Evolutionary conservation across 2,329 filamentous ascomycete species (phyloP).

Genomic region (Apiospora kogelbergensis): DNA sequence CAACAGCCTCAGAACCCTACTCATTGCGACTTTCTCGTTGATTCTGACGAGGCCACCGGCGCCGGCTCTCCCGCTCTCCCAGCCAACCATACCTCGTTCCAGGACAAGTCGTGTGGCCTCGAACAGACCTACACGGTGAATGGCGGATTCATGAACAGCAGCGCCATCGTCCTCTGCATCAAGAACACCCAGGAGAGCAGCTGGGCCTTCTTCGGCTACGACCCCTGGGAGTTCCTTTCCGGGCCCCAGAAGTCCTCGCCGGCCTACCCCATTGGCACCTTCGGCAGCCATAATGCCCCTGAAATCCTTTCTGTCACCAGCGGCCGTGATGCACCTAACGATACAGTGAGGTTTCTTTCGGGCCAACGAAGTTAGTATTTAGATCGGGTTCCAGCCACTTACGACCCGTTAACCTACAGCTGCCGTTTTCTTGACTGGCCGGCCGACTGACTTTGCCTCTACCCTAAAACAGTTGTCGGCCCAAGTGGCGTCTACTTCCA

Average conservation of each 20-base stretch:
- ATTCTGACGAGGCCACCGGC: neutral
- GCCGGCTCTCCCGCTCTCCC: neutral
- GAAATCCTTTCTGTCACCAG: neutral
- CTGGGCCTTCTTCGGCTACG: constrained; percentile 7
- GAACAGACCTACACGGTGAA: neutral
- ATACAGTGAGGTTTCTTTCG: neutral
- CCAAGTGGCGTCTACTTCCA: neutral
- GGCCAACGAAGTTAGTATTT: neutral
- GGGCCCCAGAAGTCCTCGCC: neutral
- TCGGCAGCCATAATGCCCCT: neutral
- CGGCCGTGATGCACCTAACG: neutral
- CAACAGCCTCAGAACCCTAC: neutral
- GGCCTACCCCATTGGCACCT: neutral
- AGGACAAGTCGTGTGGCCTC: neutral
- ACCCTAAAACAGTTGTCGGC: neutral
- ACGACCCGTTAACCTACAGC: too few species aligned
- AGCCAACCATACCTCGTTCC: neutral
- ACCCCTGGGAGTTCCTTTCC: neutral
- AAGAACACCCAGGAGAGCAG: neutral
- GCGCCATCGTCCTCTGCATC: neutral
- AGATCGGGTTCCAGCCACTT: too few species aligned
- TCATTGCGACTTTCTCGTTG: neutral
- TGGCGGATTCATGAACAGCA: neutral
- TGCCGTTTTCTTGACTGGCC: too few species aligned
- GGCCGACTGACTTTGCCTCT: neutral